Evolutionary conservation across 2,329 filamentous ascomycete genomes (phyloP), one percentile per base, ranked within the genome.

Genomic region (Coccinonectria pachysandricola): DNA sequence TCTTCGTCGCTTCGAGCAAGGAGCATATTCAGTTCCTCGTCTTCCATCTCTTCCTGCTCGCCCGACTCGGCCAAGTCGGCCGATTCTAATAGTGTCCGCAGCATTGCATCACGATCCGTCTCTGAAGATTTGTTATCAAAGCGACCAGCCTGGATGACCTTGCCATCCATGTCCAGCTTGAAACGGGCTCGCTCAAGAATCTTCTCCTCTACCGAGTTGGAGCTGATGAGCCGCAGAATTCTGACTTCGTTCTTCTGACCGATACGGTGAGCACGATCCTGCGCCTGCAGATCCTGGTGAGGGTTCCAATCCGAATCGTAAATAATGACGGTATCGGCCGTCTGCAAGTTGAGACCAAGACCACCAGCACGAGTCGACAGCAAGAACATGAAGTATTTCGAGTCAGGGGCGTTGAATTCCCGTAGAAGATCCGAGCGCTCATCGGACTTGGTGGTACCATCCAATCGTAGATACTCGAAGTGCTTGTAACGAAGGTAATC

Each of bases 271-370:
- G 91, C 91, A 78, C 91, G 91, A 79, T 98, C 91, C 53, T 98
- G 91, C 9, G 91, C 91, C 57, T 98, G 91, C 57, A 98, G 65
- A 81, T 98, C 91, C 57, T 98, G 91, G 53, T 96, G 88, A 52
- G 91, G 91, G 57, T 98, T 98, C 91, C 91, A 98, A 62, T 98
- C 91, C 0, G 91, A 98, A 52, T 98, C 91, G 59, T 95, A 98
- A 50, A 98, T 98, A 57, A 98, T 95, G 62, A 98, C 91, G 2
- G 91, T 98, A 57, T 98, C 91, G 21, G 91, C 91, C 23, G 88
- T 95, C 58, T 98, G 91, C 54, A 98, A 57, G 50, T 98, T 98
- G 42, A 98, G 71, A 69, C 91, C 91, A 8, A 98, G 71, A 72
- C 91, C 91, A 78, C 91, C 91, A 36, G 91, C 91, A 66, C 91